Conservation (phyloP, 257 asterid genomes). For the Fraxinus pennsylvanica region DNA sequence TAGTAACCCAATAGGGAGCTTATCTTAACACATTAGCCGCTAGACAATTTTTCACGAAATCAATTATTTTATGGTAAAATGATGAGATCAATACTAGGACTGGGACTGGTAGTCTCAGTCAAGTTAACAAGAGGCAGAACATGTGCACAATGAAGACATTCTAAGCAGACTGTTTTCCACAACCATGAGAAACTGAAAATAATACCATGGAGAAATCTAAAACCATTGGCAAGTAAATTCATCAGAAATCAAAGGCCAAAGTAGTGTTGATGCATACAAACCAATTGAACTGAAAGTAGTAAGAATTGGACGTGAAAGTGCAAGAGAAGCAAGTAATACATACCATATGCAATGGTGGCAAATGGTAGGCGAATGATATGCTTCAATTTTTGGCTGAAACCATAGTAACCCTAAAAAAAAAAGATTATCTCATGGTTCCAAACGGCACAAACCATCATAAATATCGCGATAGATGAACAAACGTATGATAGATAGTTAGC, state of each 20-base stretch:
- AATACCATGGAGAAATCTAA: neutral
- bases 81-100: neutral
- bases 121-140: neutral
- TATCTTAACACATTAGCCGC: neutral
- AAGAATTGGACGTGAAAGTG: conserved; percentile 3
- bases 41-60: neutral
- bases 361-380: conserved; percentile 87
- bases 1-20: neutral
- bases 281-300: neutral
- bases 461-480: conserved; percentile 1
- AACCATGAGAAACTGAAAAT: neutral
- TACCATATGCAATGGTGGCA: conserved; percentile 88
- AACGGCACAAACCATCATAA: conserved; percentile 24
- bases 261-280: neutral
- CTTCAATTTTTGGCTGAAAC: conserved; percentile 98
- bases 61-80: neutral
- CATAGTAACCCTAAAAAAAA: conserved; percentile 81
- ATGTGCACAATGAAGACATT: neutral
- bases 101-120: neutral
- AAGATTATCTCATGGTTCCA: conserved; percentile 26
- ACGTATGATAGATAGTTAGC: conserved; percentile 11
- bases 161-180: neutral
- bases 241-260: neutral
- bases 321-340: conserved; percentile 24
- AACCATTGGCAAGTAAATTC: neutral